Base-by-base conservation (phyloP, 306 rosid genomes). In the Cajanus cajan region DNA sequence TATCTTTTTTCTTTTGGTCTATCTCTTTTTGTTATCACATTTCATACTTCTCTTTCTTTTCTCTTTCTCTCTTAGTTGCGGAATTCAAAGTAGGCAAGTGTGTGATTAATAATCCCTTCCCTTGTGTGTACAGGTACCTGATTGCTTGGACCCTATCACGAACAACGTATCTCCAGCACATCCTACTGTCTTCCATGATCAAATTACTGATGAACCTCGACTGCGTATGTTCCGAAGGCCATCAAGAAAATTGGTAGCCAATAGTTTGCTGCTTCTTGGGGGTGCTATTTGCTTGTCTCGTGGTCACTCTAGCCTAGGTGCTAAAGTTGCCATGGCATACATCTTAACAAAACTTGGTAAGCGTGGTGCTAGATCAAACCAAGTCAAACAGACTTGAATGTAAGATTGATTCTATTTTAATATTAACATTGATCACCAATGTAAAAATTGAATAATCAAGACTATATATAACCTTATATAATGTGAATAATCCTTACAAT, bases 241-340 rank as follows among this genome's bases (percentile, higher is more conserved):
- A 55, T 88, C 97, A 31, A 82, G 61, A 78, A 91, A 90, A 87
- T 69, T 91, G 54, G 31, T 95, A 50, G 90, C 94, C 44, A 93
- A 87, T 57, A 75, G 98, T 75, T 82, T 95, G 74, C 79, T 95
- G 84, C 85, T 95, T 55, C 61, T 93, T 0, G 98, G 98, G 48
- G 99, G 98, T 73, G 88, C 78, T 16, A 74, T 93, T 74, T 95
- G 90, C 82, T 74, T 95, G 43, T 86, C 96, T 52, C 88, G 96
- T 18, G 93, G 91, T 74, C 92, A 85, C 85, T 87, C 97, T 76
- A 90, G 97, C 82, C 91, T 95, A 21, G 94, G 97, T 22, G 98
- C 94, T 41, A 93, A 95, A 88, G 98, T 93, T 73, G 99, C 82
- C 41, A 40, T 90, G 85, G 97, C 91, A 8, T 95, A 81, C 86